Evolutionary conservation across 78 protist genomes (phyloP).

Genomic region (Trichosphaerium sp.): DNA sequence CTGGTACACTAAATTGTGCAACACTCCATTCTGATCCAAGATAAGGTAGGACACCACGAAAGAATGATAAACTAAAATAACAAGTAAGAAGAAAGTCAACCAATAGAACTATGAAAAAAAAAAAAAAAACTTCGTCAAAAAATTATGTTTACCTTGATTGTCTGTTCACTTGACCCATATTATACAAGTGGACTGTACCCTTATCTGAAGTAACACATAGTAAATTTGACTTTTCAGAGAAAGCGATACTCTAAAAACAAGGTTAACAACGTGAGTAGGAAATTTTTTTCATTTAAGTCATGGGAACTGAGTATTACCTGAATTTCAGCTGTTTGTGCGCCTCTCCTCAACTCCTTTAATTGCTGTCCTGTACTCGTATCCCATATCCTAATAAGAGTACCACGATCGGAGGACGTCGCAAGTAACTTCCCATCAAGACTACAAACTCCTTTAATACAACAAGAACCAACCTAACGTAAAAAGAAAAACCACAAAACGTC

Average conservation of each 20-base stretch:
- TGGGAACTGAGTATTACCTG: too few species aligned
- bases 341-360: conserved; percentile 80
- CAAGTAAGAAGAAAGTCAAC: not conserved
- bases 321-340: conserved; percentile 75
- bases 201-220: conserved; percentile 78
- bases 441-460: not conserved
- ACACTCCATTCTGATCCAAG: conserved; percentile 89
- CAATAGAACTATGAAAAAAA: not conserved
- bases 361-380: conserved; percentile 68
- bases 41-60: conserved; percentile 74
- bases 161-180: conserved; percentile 20
- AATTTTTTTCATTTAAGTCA: not conserved
- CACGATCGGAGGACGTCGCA: conserved; percentile 13
- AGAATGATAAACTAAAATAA: conserved; percentile 39
- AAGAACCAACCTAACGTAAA: not conserved
- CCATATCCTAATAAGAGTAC: conserved; percentile 87
- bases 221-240: conserved; percentile 47
- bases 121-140: not conserved
- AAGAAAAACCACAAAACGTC: not conserved
- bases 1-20: conserved; percentile 80
- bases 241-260: conserved; percentile 45
- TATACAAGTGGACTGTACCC: conserved; percentile 87
- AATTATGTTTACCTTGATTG: not conserved
- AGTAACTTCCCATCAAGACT: not conserved
- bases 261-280: conserved; percentile 24